phyloP scores from a whole-genome alignment of 176 grass and related monocot genomes.

The Echinochloa phyllopogon region DNA sequence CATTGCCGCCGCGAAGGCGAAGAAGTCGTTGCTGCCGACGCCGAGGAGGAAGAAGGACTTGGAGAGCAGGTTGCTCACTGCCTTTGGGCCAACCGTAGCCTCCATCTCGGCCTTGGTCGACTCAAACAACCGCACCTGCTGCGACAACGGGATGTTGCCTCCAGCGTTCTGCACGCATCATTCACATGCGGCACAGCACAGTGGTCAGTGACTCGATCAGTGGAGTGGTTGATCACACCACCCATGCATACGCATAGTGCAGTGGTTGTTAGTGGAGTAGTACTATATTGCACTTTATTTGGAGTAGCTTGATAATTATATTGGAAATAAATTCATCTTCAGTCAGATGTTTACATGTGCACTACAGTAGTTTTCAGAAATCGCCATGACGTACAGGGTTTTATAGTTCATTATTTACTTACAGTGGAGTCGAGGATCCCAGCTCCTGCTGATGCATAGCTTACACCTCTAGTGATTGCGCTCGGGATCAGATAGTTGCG shows the following conservation, averaged over 20 bases:
- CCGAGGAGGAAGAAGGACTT: conserved; percentile 45
- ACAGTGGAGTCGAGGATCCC: conserved; percentile 57
- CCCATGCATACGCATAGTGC: too few species aligned
- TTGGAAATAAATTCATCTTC: too few species aligned
- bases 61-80: not conserved
- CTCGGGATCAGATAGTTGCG: not conserved
- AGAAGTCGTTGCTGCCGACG: conserved; percentile 46
- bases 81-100: not conserved
- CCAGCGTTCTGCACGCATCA: conserved; percentile 6
- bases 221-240: not conserved
- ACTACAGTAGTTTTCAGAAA: too few species aligned
- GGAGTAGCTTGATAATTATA: too few species aligned
- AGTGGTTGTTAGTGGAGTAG: too few species aligned
- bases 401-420: not conserved
- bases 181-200: not conserved
- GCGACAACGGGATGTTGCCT: conserved; percentile 30
- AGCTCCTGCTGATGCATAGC: conserved; percentile 59
- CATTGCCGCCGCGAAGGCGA: conserved; percentile 1
- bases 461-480: conserved; percentile 31
- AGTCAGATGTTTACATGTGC: too few species aligned
- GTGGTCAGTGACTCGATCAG: too few species aligned
- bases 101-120: conserved; percentile 32
- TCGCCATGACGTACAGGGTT: too few species aligned
- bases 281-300: too few species aligned
- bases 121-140: conserved; percentile 35